Evolutionary conservation across 768 basidiomycete species (phyloP).

Genomic region (Auricularia cornea): DNA sequence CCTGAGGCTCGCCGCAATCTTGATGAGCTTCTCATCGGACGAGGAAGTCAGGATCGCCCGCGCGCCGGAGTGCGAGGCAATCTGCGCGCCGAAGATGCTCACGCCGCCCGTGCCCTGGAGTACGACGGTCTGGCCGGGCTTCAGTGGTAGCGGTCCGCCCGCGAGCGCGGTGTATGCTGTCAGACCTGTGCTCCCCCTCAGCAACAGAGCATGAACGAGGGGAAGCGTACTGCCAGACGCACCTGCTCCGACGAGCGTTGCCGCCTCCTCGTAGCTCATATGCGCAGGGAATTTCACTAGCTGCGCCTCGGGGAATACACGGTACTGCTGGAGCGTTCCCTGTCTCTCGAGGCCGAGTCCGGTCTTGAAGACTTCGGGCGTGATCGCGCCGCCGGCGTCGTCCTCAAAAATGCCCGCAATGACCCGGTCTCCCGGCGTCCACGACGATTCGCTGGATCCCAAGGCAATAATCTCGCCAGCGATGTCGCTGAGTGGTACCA

Average conservation of each 20-base stretch:
- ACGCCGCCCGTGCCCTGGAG: constrained; percentile 15
- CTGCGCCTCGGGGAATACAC: background rate
- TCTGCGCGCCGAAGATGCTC: constrained; percentile 39
- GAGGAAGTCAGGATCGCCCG: constrained; percentile 62
- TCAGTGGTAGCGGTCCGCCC: constrained; percentile 38
- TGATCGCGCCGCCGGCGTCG: background rate
- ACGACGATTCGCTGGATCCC: background rate
- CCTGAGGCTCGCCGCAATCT: constrained; percentile 42
- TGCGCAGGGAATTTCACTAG: constrained; percentile 47
- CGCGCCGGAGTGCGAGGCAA: constrained; percentile 56
- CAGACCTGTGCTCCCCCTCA: constrained; percentile 50
- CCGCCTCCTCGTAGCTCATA: constrained; percentile 54
- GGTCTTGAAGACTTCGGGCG: background rate
- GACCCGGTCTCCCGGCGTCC: background rate
- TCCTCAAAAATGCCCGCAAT: background rate
- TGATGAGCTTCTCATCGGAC: constrained; percentile 55
- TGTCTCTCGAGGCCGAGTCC: background rate
- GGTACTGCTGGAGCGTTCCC: background rate
- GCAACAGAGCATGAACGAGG: constrained; percentile 29
- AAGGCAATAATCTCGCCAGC: background rate
- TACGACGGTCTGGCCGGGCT: constrained; percentile 51
- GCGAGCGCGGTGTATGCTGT: constrained; percentile 56
- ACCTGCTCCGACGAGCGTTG: constrained; percentile 46
- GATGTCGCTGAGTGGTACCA: background rate
- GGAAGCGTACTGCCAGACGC: background rate